Percentiles rank a stretch among this genome's conserved stretches.
phyloP scores from a whole-genome alignment of 805 yeast species.

The Candida ipomoeae region DNA sequence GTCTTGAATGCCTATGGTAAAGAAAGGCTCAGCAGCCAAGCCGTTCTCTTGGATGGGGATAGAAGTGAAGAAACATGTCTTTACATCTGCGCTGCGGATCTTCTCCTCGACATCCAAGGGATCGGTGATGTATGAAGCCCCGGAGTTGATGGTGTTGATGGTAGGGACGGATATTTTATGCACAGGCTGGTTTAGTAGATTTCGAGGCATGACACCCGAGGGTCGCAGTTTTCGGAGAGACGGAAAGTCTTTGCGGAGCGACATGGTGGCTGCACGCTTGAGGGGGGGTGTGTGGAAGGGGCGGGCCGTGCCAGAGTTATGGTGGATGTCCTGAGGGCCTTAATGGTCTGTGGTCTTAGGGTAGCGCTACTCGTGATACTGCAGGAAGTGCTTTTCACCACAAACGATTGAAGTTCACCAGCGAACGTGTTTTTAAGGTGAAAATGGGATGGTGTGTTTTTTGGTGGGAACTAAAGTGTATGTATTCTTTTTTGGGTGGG shows the following conservation, averaged over 20 bases:
- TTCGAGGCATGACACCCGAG: constrained; percentile 17
- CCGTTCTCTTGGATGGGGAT: constrained; percentile 12
- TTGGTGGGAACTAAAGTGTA: too few species aligned
- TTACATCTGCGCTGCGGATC: constrained; percentile 11
- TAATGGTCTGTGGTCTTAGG: background rate
- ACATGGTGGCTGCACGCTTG: constrained; percentile 5
- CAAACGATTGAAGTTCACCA: background rate
- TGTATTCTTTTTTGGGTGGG: too few species aligned
- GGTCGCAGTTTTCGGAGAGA: constrained; percentile 15
- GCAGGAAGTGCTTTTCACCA: background rate
- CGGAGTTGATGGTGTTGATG: constrained; percentile 9
- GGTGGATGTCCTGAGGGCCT: background rate
- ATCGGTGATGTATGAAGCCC: constrained; percentile 10
- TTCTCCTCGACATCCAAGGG: constrained; percentile 10
- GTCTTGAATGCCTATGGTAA: constrained; percentile 5
- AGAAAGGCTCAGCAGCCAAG: constrained; percentile 11
- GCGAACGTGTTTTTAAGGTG: too few species aligned
- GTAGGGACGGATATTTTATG: constrained; percentile 14
- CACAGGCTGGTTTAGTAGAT: constrained; percentile 10
- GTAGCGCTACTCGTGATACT: background rate
- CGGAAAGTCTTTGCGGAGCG: constrained; percentile 13
- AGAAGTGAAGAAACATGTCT: constrained; percentile 12
- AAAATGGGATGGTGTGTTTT: too few species aligned
- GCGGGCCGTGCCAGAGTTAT: background rate
- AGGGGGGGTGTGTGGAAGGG: background rate